Base-by-base conservation (phyloP, 495 filamentous ascomycete species). In the Melanomma pulvis-pyrius region DNA sequence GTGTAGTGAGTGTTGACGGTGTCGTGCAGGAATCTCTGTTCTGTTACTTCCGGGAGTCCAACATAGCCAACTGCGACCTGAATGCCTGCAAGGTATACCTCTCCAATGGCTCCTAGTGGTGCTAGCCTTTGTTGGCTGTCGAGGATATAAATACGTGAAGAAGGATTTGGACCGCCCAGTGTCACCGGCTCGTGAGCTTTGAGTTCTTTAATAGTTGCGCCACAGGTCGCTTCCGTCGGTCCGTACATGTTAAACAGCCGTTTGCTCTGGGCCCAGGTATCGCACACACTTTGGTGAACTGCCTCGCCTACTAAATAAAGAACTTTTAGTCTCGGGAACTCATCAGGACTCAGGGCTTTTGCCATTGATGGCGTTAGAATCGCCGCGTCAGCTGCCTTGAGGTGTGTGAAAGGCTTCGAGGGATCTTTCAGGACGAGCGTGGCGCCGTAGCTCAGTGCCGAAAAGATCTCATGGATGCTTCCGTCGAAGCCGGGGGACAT, bases 401-500 rank as follows among this genome's bases (percentile, higher is more conserved):
- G 61, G 44, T 71, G 64, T 1, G 58, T 69, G 41, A 77, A 74
- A 53, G 61, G 59, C 13, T 70, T 69, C 51, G 50, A 63, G 36
- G 32, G 73, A 77, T 21, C 76, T 54, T 47, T 57, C 9, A 71
- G 52, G 15, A 63, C 19, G 7, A 71, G 41, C 8, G 57, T 62
- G 1, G 60, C 80, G 21, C 81, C 80, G 24, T 56, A 60, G 7
- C 74, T 65, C 0, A 82, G 68, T 15, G 79, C 74, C 0, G 73
- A 65, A 8, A 82, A 68, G 41, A 78, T 77, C 22, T 82, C 80
- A 28, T 73, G 71, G 22, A 80, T 76, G 32, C 74, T 78, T 36
- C 76, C 79, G 53, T 82, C 81, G 58, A 83, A 83, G 0, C 76
- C 74, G 49, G 77, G 78, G 0, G 75, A 74, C 24, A 77, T 76